Evolutionary conservation across 1,139 yeast species (phyloP), one percentile per base, ranked within the genome.

Genomic region (Suhomyces yuchorum): DNA sequence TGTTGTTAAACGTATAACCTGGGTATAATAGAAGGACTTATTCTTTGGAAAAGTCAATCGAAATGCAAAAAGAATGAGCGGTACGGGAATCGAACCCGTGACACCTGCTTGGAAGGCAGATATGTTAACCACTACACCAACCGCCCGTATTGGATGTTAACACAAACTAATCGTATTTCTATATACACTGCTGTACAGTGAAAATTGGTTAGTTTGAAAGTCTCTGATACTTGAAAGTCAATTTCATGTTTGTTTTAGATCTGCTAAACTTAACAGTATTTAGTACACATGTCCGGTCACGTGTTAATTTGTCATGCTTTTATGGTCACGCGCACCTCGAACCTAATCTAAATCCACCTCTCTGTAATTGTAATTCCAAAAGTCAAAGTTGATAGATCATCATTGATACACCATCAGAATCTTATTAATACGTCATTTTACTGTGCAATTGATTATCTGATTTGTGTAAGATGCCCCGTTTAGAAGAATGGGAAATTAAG

Each of bases 401-500:
- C 17, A 3, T 30, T 14, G 18, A 7, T 9, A 14, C 12, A 14
- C 8, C 3, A 30, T 30, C 34, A 6, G 18, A 30, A n/a, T 26
- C 18, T 14, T 14, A 14, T 14, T 30, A 18, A 14, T 30, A 30
- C 18, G 14, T 7, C 9, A 2, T n/a, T 9, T 8, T 30, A 8
- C 7, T 14, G 17, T 30, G 34, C 18, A 15, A 30, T 30, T 30
- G 34, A 14, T 14, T 14, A 30, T 30, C 14, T 15, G 34, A 4
- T 3, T 30, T 30, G 18, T 12, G 11, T 12, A 23, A 20, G 8
- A 74, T 75, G 79, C 85, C 85, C 37, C 84, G 87, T 56, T 73
- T 91, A 53, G 97, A 90, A 67, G 96, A 91, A 60, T 89, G 96
- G 85, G 98, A 92, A 68, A 90, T 92, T 58, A 87, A 89, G 63